Evolutionary conservation across 2,329 filamentous ascomycete genomes (phyloP).

Genomic region (Chrysosporium queenslandicum): DNA sequence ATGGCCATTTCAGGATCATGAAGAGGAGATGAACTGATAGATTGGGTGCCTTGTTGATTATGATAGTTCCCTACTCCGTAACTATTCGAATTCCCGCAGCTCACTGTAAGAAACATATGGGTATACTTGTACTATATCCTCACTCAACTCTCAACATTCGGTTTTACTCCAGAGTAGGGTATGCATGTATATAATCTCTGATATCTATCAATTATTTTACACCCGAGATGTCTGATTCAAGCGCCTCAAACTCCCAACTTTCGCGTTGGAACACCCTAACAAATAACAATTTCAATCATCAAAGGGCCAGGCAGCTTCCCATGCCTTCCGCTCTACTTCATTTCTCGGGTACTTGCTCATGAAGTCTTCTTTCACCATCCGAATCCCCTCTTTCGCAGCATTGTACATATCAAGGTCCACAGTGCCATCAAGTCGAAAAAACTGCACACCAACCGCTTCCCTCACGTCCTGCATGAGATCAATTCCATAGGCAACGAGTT

Average conservation of each 20-base stretch:
- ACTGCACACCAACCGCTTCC: slow-evolving; percentile 8
- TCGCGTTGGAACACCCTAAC: no score
- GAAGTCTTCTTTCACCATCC: slow-evolving; percentile 6
- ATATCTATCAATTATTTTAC: no score
- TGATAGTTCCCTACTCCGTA: no score
- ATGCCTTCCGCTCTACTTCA: slow-evolving; percentile 8
- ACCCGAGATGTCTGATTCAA: no score
- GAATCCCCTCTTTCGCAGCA: slow-evolving; percentile 1
- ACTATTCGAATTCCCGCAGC: no score
- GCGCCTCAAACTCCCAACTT: no score
- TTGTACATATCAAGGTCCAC: slow-evolving; percentile 9
- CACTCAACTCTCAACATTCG: no score
- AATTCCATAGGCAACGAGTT: slow-evolving; percentile 7
- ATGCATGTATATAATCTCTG: no score
- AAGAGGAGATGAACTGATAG: slow-evolving; percentile 9
- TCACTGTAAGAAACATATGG: no score
- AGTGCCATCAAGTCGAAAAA: slow-evolving; percentile 11
- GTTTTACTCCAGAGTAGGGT: no score
- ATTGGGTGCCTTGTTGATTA: no score
- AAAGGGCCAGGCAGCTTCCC: slow-evolving; percentile 11
- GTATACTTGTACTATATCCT: no score
- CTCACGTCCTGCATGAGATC: slow-evolving; percentile 12
- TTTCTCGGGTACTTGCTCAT: slow-evolving; percentile 10
- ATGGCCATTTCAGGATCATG: slow-evolving; percentile 15
- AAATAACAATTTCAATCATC: slow-evolving; percentile 8